phyloP scores from a whole-genome alignment of 2,329 filamentous ascomycete species.

The Thielaviopsis musarum region DNA sequence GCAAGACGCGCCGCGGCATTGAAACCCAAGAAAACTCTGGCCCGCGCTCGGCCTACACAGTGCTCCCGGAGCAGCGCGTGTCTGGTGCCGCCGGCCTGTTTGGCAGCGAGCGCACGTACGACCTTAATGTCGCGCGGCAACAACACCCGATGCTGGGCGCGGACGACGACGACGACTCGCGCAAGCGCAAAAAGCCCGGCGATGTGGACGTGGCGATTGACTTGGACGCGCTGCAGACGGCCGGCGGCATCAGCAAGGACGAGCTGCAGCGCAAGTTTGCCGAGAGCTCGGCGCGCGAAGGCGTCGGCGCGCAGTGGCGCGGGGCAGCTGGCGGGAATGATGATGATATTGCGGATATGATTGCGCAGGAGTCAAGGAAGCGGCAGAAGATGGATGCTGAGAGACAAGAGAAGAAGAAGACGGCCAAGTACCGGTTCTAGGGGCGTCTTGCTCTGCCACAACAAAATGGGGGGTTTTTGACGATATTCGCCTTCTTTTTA shows the following conservation, averaged over 20 bases:
- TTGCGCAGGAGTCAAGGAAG: conserved; percentile 83
- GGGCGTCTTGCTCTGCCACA: background rate
- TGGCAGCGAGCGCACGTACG: conserved; percentile 84
- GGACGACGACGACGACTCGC: conserved; percentile 57
- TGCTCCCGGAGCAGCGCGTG: conserved; percentile 52
- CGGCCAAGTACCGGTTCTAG: conserved; percentile 34
- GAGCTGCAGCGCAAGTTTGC: conserved; percentile 71
- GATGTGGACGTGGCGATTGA: conserved; percentile 90
- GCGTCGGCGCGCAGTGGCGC: conserved; percentile 46
- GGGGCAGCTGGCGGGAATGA: conserved; percentile 34
- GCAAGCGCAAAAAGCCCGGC: conserved; percentile 89
- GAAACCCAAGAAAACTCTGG: conserved; percentile 69
- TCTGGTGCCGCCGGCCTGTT: conserved; percentile 61
- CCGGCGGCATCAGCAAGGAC: conserved; percentile 70
- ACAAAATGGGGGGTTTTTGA: background rate
- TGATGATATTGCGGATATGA: conserved; percentile 90
- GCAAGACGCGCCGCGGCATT: conserved; percentile 64
- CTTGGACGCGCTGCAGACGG: conserved; percentile 57
- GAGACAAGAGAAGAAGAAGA: conserved; percentile 47
- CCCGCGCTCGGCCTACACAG: conserved; percentile 69
- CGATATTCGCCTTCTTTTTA: no score
- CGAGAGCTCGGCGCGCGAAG: conserved; percentile 47
- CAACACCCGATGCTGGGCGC: conserved; percentile 63
- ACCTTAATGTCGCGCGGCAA: conserved; percentile 45
- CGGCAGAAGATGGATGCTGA: conserved; percentile 78